phyloP scores from a whole-genome alignment of 2,329 filamentous ascomycete genomes.

The Talaromyces sp. region DNA sequence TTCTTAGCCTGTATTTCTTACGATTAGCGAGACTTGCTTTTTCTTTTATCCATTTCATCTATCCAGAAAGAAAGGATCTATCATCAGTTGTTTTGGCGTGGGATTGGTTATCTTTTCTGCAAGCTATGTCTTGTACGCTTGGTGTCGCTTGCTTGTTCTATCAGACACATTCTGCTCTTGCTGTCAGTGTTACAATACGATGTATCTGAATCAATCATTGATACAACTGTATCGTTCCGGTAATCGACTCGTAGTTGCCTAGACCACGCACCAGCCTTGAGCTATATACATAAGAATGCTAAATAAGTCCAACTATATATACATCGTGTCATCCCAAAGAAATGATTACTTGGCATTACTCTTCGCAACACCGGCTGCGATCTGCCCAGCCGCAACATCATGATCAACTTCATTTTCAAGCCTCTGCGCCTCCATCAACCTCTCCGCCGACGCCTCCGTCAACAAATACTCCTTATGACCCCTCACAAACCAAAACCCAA shows the following conservation, averaged over 20 bases:
- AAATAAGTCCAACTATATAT: neutral
- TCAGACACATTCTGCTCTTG: constrained; percentile 10
- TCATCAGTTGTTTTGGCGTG: constrained; percentile 2
- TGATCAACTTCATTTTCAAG: constrained; percentile 24
- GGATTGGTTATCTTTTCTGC: neutral
- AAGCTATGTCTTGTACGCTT: constrained; percentile 3
- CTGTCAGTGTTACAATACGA: neutral
- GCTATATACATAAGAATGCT: neutral
- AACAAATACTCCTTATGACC: constrained; percentile 44
- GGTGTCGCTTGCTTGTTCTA: neutral
- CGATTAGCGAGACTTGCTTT: constrained; percentile 11
- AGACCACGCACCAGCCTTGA: neutral
- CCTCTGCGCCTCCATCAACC: constrained; percentile 31
- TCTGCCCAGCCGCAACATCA: neutral
- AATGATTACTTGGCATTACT: neutral
- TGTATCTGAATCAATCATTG: neutral
- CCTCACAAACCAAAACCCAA: constrained; percentile 53
- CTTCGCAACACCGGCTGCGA: neutral
- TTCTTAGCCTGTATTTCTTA: constrained; percentile 18
- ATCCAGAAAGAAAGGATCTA: constrained; percentile 2
- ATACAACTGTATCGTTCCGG: neutral
- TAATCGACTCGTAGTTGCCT: neutral
- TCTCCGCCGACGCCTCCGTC: constrained; percentile 32
- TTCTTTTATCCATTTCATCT: constrained; percentile 4
- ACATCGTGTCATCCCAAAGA: too few species aligned